Evolutionary conservation across 1,284 basidiomycete species (phyloP).

Genomic region (Pseudozyma sp.): DNA sequence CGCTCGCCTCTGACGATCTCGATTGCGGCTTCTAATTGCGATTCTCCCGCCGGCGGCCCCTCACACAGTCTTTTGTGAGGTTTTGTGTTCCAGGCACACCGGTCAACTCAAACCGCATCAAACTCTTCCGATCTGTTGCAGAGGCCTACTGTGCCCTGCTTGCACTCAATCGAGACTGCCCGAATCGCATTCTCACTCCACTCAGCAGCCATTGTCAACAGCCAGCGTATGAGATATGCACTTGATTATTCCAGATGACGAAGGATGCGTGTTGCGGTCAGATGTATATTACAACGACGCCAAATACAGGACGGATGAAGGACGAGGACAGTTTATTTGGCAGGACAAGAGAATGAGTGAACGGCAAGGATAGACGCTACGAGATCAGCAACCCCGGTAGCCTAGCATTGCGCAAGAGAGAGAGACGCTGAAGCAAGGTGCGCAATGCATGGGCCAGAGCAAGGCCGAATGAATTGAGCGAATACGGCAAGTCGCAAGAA

Average conservation of each 20-base stretch:
- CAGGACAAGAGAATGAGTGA: conserved; percentile 1
- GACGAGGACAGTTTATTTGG: conserved; percentile 19
- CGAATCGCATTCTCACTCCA: neutral
- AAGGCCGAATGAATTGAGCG: conserved; percentile 2
- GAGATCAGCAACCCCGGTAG: too few relatives aligned
- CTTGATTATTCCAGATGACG: conserved; percentile 33
- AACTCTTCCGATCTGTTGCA: neutral
- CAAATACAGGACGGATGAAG: conserved; percentile 7
- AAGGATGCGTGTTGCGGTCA: conserved; percentile 20
- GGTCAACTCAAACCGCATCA: neutral
- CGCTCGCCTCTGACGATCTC: too few relatives aligned
- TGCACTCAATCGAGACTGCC: too few relatives aligned
- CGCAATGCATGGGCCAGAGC: conserved; percentile 4
- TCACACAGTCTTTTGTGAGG: neutral
- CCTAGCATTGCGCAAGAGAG: too few relatives aligned
- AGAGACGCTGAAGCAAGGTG: neutral
- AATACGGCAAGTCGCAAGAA: neutral
- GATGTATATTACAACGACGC: conserved; percentile 34
- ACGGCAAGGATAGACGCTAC: too few relatives aligned
- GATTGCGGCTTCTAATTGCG: too few relatives aligned
- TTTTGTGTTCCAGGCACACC: neutral
- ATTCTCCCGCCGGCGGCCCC: too few relatives aligned
- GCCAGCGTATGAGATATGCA: conserved; percentile 10
- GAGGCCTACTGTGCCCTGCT: too few relatives aligned
- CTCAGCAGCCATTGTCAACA: neutral